Evolutionary conservation across 176 grass and related monocot genomes (phyloP).

Genomic region (Stipa capillata): DNA sequence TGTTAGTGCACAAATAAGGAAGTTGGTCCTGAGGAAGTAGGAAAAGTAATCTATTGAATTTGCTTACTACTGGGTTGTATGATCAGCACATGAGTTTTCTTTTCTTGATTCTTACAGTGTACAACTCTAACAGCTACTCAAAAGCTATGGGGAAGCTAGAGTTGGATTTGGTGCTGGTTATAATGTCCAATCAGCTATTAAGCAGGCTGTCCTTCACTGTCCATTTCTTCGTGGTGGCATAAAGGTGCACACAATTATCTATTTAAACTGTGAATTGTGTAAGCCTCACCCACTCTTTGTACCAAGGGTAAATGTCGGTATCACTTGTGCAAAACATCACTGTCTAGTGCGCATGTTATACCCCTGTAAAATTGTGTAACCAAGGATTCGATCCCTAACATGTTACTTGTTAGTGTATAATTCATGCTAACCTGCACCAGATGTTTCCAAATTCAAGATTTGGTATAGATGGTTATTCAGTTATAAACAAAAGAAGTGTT

Average conservation of each 20-base stretch:
- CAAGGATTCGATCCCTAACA: not conserved
- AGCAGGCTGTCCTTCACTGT: conserved; percentile 73
- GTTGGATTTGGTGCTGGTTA: conserved; percentile 93
- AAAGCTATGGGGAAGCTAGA: conserved; percentile 76
- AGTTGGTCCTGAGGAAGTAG: conserved; percentile 53
- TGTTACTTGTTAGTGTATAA: not conserved
- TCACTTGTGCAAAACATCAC: not conserved
- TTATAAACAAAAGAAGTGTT: not conserved
- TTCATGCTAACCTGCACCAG: not conserved
- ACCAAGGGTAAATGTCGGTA: not conserved
- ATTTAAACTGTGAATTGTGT: not conserved
- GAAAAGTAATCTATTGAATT: conserved; percentile 44
- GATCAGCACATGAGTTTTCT: conserved; percentile 9
- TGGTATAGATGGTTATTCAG: not conserved
- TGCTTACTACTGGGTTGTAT: conserved; percentile 4
- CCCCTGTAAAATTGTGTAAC: not conserved
- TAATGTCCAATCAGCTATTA: conserved; percentile 80
- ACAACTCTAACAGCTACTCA: conserved; percentile 59
- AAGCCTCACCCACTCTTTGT: not conserved
- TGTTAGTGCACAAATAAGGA: conserved; percentile 50
- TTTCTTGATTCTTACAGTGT: conserved; percentile 25
- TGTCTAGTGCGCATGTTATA: not conserved
- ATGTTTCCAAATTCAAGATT: not conserved
- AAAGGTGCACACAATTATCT: conserved; percentile 49
- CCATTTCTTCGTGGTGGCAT: conserved; percentile 65